phyloP scores from a whole-genome alignment of 2,329 filamentous ascomycete genomes.

The Pleochaeta shiraiana region DNA sequence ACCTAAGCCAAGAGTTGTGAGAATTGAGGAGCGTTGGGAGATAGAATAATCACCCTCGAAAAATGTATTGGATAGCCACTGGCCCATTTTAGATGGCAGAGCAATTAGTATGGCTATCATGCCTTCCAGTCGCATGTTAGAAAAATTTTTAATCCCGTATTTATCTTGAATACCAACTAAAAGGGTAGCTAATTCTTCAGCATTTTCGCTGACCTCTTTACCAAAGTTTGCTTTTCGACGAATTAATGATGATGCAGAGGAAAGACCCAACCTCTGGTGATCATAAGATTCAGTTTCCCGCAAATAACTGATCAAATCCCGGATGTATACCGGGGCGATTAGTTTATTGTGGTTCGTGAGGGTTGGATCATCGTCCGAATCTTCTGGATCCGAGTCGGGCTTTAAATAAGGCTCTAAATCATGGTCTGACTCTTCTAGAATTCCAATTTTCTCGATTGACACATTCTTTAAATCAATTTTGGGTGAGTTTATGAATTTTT shows the following conservation, averaged over 20 bases:
- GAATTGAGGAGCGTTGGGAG: slow-evolving; percentile 58
- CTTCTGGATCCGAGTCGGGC: slow-evolving; percentile 69
- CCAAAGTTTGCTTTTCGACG: slow-evolving; percentile 77
- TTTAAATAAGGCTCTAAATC: slow-evolving; percentile 57
- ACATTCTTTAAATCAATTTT: slow-evolving; percentile 23
- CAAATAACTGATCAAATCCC: slow-evolving; percentile 60
- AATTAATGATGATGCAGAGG: slow-evolving; percentile 58
- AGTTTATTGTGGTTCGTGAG: slow-evolving; percentile 66
- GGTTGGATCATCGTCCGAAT: slow-evolving; percentile 85
- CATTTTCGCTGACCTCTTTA: slow-evolving; percentile 67
- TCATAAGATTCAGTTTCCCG: slow-evolving; percentile 70
- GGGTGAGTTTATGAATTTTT: slow-evolving; percentile 13
- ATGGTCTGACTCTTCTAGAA: slow-evolving; percentile 17
- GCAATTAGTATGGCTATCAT: slow-evolving; percentile 66
- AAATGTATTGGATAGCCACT: slow-evolving; percentile 65
- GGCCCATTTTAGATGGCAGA: slow-evolving; percentile 54
- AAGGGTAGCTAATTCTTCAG: slow-evolving; percentile 55
- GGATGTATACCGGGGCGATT: slow-evolving; percentile 71
- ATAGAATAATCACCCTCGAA: slow-evolving; percentile 88
- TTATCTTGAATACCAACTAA: slow-evolving; percentile 69
- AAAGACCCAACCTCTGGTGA: slow-evolving; percentile 56
- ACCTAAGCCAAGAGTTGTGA: slow-evolving; percentile 62
- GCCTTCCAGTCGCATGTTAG: slow-evolving; percentile 51
- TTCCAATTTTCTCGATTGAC: slow-evolving; percentile 40
- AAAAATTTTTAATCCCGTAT: slow-evolving; percentile 59